phyloP scores from a whole-genome alignment of 1,284 basidiomycete genomes.

The Cryptococcus sp. region DNA sequence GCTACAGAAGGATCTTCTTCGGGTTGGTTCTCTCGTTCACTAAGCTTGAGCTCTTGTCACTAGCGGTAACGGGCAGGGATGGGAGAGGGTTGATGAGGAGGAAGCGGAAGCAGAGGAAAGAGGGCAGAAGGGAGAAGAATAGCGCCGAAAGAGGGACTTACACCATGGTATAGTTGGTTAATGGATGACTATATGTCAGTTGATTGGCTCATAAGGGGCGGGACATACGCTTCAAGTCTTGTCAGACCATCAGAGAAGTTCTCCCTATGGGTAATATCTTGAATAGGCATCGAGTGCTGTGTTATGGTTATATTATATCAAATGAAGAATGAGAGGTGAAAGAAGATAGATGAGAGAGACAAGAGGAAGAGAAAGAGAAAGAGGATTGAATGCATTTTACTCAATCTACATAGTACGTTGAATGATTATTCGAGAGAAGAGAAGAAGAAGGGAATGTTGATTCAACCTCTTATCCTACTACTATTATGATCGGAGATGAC shows the following conservation, averaged over 20 bases:
- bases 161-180: constrained; percentile 7
- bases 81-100: too few relatives aligned
- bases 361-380: background rate
- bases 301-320: too few relatives aligned
- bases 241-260: background rate
- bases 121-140: background rate
- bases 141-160: constrained; percentile 1
- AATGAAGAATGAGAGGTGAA: too few relatives aligned
- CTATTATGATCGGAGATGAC: too few relatives aligned
- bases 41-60: constrained; percentile 2
- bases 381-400: too few relatives aligned
- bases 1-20: constrained; percentile 95
- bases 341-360: background rate
- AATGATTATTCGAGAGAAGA: too few relatives aligned
- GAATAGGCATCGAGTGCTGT: too few relatives aligned
- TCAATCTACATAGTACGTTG: too few relatives aligned
- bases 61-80: background rate
- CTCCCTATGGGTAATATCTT: too few relatives aligned
- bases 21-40: constrained; percentile 69
- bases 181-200: constrained; percentile 2
- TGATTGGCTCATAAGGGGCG: background rate
- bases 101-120: background rate
- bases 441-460: too few relatives aligned
- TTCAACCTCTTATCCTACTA: too few relatives aligned
- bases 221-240: constrained; percentile 5